Percentiles rank a stretch among this genome's conserved stretches.
These are phyloP conservation scores for Alternaria sp. DNA, from an alignment of 2,329 filamentous ascomycete genomes.

Conservation along the genomic window DNA sequence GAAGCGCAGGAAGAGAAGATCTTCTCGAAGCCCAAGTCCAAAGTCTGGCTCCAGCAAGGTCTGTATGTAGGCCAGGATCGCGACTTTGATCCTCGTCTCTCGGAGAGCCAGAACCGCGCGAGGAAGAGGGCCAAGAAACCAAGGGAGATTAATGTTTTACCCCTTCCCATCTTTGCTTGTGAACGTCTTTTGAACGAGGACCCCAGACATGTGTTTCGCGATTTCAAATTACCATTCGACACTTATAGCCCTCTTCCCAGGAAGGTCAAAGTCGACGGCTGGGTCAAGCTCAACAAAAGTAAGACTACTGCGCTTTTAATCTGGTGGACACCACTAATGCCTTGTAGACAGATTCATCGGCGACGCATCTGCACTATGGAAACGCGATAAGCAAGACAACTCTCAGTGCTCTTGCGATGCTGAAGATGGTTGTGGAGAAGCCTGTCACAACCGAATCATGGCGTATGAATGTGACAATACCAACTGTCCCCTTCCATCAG, in stretches of 20 bases:
- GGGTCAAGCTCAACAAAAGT: slow-evolving; percentile 92
- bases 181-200: slow-evolving; percentile 73
- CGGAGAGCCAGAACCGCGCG: slow-evolving; percentile 57
- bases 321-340: slow-evolving; percentile 25
- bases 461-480: slow-evolving; percentile 92
- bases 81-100: slow-evolving; percentile 54
- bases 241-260: slow-evolving; percentile 86
- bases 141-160: slow-evolving; percentile 68
- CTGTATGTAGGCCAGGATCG: slow-evolving; percentile 82
- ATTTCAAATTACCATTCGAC: slow-evolving; percentile 90
- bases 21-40: slow-evolving; percentile 58
- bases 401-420: slow-evolving; percentile 65
- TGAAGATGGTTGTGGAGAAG: slow-evolving; percentile 83
- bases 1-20: slow-evolving; percentile 29
- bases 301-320: slow-evolving; percentile 48
- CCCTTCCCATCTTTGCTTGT: slow-evolving; percentile 80
- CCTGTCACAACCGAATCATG: slow-evolving; percentile 96
- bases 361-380: slow-evolving; percentile 81
- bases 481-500: slow-evolving; percentile 83
- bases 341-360: slow-evolving; percentile 84
- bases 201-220: slow-evolving; percentile 59
- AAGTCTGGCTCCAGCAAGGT: slow-evolving; percentile 83
- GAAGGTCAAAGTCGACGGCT: slow-evolving; percentile 91
- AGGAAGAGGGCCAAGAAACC: slow-evolving; percentile 40
- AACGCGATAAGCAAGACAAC: slow-evolving; percentile 77